phyloP scores from a whole-genome alignment of 257 asterid species.

The Paulownia fortunei region DNA sequence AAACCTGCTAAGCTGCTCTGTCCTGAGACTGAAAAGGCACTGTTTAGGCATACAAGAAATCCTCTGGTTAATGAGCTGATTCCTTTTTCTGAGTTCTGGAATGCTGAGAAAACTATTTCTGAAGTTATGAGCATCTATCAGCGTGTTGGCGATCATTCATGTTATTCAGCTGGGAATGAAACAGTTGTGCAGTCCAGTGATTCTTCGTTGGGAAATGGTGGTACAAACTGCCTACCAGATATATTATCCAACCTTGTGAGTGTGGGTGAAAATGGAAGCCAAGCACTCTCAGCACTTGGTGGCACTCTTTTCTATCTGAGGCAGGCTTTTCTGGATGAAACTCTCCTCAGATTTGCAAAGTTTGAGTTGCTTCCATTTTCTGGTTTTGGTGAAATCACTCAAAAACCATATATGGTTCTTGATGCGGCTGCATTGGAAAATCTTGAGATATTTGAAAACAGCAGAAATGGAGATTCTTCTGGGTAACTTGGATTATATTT shows the following conservation, averaged over 20 bases:
- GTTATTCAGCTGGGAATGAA: constrained; percentile 43
- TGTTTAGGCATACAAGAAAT: constrained; percentile 75
- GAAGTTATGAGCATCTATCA: constrained; percentile 65
- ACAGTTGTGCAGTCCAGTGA: constrained; percentile 34
- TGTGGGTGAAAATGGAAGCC: constrained; percentile 77
- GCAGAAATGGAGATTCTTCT: constrained; percentile 85
- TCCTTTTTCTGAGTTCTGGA: constrained; percentile 95
- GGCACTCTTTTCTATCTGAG: constrained; percentile 86
- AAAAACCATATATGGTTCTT: constrained; percentile 81
- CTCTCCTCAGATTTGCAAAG: constrained; percentile 83
- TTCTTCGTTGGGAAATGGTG: constrained; percentile 43
- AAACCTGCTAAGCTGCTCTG: constrained; percentile 92
- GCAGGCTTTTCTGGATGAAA: constrained; percentile 89
- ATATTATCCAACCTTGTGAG: constrained; percentile 67
- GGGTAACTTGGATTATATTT: constrained; percentile 61
- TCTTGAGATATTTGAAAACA: constrained; percentile 94
- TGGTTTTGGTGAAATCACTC: constrained; percentile 62
- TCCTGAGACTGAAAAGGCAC: constrained; percentile 80
- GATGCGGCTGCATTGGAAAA: constrained; percentile 96
- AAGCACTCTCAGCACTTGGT: constrained; percentile 95
- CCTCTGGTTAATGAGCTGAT: constrained; percentile 84
- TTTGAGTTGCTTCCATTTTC: constrained; percentile 91
- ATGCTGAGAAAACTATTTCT: constrained; percentile 75
- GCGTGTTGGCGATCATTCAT: constrained; percentile 46
- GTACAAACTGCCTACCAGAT: constrained; percentile 57